These are phyloP conservation scores for Colletotrichum higginsianum DNA, from an alignment of 2,329 filamentous ascomycete species.

Conservation along the genomic window DNA sequence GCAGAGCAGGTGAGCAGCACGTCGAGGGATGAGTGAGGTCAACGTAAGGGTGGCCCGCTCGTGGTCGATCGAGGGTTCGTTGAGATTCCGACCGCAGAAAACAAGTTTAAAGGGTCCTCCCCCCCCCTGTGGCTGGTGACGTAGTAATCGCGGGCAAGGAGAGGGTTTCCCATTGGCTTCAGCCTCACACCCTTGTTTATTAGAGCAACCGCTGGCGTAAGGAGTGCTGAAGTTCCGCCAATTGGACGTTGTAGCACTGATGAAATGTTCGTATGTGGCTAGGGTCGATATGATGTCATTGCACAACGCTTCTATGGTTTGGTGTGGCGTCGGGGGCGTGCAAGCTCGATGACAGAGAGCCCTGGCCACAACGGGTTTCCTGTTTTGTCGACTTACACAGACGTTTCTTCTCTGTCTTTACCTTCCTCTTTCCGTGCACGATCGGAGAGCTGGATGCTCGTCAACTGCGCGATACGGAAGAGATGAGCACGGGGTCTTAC, in stretches of 20 bases:
- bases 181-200: slow-evolving; percentile 37
- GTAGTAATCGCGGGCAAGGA: slow-evolving; percentile 12
- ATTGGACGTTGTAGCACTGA: slow-evolving; percentile 17
- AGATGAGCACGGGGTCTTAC: slow-evolving; percentile 16
- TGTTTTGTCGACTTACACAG: background rate
- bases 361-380: slow-evolving; percentile 19
- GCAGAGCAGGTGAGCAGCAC: background rate
- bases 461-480: background rate
- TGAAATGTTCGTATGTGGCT: slow-evolving; percentile 24
- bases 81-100: slow-evolving; percentile 7
- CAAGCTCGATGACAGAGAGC: background rate
- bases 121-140: slow-evolving; percentile 41
- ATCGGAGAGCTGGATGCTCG: background rate
- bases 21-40: slow-evolving; percentile 10
- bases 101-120: slow-evolving; percentile 33
- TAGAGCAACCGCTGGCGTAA: background rate
- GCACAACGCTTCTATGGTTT: background rate
- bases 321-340: background rate
- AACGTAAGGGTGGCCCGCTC: slow-evolving; percentile 1
- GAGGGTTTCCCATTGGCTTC: slow-evolving; percentile 27
- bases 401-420: background rate
- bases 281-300: slow-evolving; percentile 29
- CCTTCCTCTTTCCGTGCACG: slow-evolving; percentile 3
- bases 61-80: slow-evolving; percentile 9
- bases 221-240: slow-evolving; percentile 1